A percentile compares a stretch with the other conserved stretches of the same genome.
These are phyloP conservation scores for Orbilia quercus DNA, from an alignment of 2,329 filamentous ascomycete species.

Conservation along the genomic window DNA sequence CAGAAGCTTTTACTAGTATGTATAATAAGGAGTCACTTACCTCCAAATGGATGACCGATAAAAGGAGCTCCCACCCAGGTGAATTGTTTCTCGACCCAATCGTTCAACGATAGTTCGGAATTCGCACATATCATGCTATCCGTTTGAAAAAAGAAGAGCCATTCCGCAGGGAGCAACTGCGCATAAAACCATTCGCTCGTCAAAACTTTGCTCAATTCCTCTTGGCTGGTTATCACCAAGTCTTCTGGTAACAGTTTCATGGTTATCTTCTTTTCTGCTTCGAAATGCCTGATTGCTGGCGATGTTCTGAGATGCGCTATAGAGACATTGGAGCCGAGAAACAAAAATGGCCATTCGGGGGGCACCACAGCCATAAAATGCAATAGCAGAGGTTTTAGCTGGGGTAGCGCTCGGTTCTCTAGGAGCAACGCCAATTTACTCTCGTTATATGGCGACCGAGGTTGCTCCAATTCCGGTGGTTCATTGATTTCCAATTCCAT, in stretches of 20 bases:
- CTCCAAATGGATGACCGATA: slow-evolving; percentile 61
- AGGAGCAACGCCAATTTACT: slow-evolving; percentile 69
- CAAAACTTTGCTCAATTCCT: slow-evolving; percentile 68
- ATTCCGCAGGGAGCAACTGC: slow-evolving; percentile 67
- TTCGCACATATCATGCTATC: slow-evolving; percentile 71
- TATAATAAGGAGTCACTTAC: too few relatives aligned
- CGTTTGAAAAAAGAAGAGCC: slow-evolving; percentile 69
- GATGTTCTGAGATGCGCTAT: slow-evolving; percentile 63
- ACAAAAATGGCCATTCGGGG: slow-evolving; percentile 70
- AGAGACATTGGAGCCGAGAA: slow-evolving; percentile 67
- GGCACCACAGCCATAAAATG: slow-evolving; percentile 71
- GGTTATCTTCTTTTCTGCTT: slow-evolving; percentile 61
- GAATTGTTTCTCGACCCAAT: slow-evolving; percentile 69
- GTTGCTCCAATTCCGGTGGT: slow-evolving; percentile 1
- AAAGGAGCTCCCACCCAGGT: slow-evolving; percentile 66
- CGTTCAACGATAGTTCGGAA: slow-evolving; percentile 65
- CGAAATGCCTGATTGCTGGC: slow-evolving; percentile 53
- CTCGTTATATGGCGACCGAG: slow-evolving; percentile 37
- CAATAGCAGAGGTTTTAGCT: slow-evolving; percentile 65
- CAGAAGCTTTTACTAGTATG: too few relatives aligned
- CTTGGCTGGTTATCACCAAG: slow-evolving; percentile 68
- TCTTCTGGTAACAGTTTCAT: slow-evolving; percentile 68
- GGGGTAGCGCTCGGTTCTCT: slow-evolving; percentile 66
- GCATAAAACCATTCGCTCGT: slow-evolving; percentile 69
- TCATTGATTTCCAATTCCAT: slow-evolving; percentile 24